Conservation (phyloP, 1,284 basidiomycete genomes). For the Rhodotorula glutinis region DNA sequence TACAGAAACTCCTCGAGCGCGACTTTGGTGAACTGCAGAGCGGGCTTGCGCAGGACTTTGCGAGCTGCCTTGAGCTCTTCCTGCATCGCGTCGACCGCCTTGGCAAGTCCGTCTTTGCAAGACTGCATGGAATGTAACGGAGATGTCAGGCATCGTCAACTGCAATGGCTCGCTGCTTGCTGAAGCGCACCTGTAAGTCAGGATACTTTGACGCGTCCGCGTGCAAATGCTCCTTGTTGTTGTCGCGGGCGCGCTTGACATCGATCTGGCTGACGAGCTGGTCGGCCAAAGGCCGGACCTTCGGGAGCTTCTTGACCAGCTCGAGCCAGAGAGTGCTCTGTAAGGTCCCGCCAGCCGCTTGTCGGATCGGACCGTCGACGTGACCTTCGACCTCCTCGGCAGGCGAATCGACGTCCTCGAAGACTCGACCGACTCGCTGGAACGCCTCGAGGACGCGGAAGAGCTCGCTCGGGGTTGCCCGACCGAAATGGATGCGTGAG, state of each 20-base stretch:
- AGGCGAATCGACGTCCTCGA: constrained; percentile 54
- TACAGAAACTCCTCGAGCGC: constrained; percentile 49
- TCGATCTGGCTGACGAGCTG: constrained; percentile 57
- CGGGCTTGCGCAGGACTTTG: constrained; percentile 68
- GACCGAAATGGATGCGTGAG: constrained; percentile 83
- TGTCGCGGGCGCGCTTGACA: constrained; percentile 64
- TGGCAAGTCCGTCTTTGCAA: constrained; percentile 56
- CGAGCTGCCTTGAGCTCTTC: constrained; percentile 73
- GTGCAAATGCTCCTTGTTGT: constrained; percentile 68
- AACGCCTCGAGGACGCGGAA: constrained; percentile 72
- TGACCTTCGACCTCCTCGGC: constrained; percentile 43
- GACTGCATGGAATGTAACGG: too few relatives aligned
- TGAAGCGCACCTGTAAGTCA: constrained; percentile 15
- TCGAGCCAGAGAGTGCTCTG: constrained; percentile 66
- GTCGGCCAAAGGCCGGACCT: constrained; percentile 59
- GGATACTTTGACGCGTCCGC: constrained; percentile 37
- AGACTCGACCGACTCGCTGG: constrained; percentile 65
- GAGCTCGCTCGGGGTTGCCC: constrained; percentile 75
- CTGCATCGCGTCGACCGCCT: constrained; percentile 67
- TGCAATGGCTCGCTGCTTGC: too few relatives aligned
- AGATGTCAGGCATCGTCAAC: too few relatives aligned
- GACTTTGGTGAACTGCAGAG: constrained; percentile 68
- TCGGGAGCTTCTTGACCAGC: constrained; percentile 67
- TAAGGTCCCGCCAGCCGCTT: constrained; percentile 53
- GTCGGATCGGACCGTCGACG: background rate